These are phyloP conservation scores for Astragalus glycyphyllos DNA, from an alignment of 306 rosid species.

Conservation along the genomic window DNA sequence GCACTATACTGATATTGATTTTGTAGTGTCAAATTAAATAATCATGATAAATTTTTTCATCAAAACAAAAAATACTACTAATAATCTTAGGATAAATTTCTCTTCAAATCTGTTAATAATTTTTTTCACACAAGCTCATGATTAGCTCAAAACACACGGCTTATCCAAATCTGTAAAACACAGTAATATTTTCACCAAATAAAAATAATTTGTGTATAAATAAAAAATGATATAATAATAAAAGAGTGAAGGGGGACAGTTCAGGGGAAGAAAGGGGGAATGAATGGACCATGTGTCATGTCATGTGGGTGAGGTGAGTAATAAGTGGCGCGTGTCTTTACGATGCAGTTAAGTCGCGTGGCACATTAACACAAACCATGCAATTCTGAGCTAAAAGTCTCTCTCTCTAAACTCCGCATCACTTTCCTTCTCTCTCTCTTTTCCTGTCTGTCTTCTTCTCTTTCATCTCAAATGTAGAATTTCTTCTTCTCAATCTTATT, in stretches of 20 bases:
- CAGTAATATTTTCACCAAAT: not conserved
- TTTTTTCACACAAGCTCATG: too few relatives aligned
- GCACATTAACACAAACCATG: conserved; percentile 49
- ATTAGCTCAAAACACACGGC: not conserved
- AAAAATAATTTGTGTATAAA: not conserved
- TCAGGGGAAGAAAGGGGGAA: too few relatives aligned
- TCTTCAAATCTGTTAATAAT: too few relatives aligned
- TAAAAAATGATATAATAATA: too few relatives aligned
- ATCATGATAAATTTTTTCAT: too few relatives aligned
- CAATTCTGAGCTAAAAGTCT: conserved; percentile 44
- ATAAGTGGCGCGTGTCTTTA: conserved; percentile 36
- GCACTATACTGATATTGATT: too few relatives aligned
- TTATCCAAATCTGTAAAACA: not conserved
- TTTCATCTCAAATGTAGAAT: conserved; percentile 63
- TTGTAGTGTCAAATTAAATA: too few relatives aligned
- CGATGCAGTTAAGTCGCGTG: conserved; percentile 38
- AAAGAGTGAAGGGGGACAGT: too few relatives aligned
- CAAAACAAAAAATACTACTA: too few relatives aligned
- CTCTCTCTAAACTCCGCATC: conserved; percentile 36
- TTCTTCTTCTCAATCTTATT: not conserved
- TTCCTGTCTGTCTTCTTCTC: conserved; percentile 33
- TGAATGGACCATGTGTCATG: too few relatives aligned
- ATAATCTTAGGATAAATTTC: too few relatives aligned
- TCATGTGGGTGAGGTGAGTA: not conserved
- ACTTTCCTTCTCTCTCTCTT: conserved; percentile 29